A percentile compares a stretch with the other conserved stretches of the same genome.
These are phyloP conservation scores for Mucuna pruriens DNA, from an alignment of 306 rosid genomes.

Conservation along the genomic window DNA sequence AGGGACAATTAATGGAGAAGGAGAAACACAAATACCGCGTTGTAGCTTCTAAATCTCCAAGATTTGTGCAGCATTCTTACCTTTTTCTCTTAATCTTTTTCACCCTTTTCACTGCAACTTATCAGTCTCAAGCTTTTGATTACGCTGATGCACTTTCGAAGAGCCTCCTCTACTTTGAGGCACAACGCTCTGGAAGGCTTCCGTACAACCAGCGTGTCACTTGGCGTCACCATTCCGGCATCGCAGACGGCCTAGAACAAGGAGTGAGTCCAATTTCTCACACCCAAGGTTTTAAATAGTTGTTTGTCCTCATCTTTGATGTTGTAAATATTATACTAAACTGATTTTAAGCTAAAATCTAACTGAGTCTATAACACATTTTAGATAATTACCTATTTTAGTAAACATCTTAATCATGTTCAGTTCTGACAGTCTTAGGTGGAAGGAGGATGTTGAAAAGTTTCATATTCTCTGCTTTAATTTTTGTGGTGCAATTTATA, in stretches of 20 bases:
- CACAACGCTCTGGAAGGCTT: constrained; percentile 83
- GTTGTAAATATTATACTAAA: too few species aligned
- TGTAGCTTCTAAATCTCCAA: constrained; percentile 16
- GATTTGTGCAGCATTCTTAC: constrained; percentile 20
- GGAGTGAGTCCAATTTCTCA: constrained; percentile 53
- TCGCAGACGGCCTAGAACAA: constrained; percentile 85
- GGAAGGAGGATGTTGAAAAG: too few species aligned
- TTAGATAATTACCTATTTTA: too few species aligned
- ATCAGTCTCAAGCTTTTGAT: constrained; percentile 44
- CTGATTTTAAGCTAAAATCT: too few species aligned
- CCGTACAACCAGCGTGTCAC: constrained; percentile 81
- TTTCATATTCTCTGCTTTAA: too few species aligned
- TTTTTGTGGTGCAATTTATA: too few species aligned
- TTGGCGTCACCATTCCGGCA: constrained; percentile 93
- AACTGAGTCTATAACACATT: too few species aligned
- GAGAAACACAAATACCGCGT: not conserved
- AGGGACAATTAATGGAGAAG: constrained; percentile 46
- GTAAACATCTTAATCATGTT: too few species aligned
- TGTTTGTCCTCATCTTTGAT: too few species aligned
- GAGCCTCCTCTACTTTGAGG: constrained; percentile 88
- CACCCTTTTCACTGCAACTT: constrained; percentile 26
- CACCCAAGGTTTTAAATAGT: not conserved
- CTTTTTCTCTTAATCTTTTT: constrained; percentile 33
- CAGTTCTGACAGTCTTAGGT: too few species aligned
- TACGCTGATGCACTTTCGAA: constrained; percentile 77